Evolutionary conservation across 2,329 filamentous ascomycete species (phyloP).

Genomic region (Torrubiella hemipterigena): DNA sequence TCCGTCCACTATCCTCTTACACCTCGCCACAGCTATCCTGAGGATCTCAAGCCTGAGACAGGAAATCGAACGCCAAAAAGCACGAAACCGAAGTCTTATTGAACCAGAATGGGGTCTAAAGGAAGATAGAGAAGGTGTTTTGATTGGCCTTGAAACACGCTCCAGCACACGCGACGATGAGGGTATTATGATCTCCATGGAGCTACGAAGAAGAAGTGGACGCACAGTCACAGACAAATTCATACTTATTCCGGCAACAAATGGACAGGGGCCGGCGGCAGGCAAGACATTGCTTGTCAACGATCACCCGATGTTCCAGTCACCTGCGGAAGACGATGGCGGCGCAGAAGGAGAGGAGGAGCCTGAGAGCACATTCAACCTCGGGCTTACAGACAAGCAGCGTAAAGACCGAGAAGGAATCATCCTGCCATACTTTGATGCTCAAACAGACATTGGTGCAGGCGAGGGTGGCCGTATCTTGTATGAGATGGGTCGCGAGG

Average conservation of each 20-base stretch:
- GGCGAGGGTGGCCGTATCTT: conserved; percentile 87
- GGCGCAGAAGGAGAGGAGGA: conserved; percentile 37
- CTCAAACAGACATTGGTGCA: conserved; percentile 65
- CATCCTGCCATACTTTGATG: conserved; percentile 91
- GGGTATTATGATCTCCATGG: conserved; percentile 68
- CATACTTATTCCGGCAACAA: conserved; percentile 26
- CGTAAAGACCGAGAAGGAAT: conserved; percentile 75
- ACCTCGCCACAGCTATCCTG: conserved; percentile 82
- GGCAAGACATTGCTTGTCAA: conserved; percentile 49
- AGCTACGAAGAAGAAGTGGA: conserved; percentile 74
- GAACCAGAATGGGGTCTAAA: conserved; percentile 69
- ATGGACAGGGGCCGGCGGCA: conserved; percentile 8
- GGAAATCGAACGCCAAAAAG: conserved; percentile 60
- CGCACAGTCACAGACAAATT: conserved; percentile 61
- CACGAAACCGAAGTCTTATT: conserved; percentile 60
- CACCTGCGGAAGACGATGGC: conserved; percentile 22
- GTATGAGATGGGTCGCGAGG: conserved; percentile 93
- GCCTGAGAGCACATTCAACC: conserved; percentile 67
- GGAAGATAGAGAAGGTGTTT: conserved; percentile 66
- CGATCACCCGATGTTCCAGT: conserved; percentile 61
- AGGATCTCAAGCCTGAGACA: conserved; percentile 63
- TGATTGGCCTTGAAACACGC: conserved; percentile 50
- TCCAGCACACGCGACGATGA: conserved; percentile 25
- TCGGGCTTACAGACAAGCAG: conserved; percentile 86
- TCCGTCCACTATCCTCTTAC: conserved; percentile 61